Evolutionary conservation across 2,329 filamentous ascomycete genomes (phyloP).

Genomic region (Xylariaceae sp.): DNA sequence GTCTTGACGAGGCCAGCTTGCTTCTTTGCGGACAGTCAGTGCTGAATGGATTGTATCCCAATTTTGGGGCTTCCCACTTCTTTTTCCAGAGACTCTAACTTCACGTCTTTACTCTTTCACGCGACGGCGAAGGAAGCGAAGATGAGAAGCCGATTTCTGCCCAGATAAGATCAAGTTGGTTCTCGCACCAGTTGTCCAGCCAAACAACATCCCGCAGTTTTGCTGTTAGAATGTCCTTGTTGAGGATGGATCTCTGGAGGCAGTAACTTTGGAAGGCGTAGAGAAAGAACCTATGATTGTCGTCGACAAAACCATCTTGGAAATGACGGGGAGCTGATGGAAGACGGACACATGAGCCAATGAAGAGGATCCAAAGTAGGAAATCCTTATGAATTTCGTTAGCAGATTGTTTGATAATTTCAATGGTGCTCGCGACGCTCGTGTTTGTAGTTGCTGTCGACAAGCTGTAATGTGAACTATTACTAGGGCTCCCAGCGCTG

Average conservation of each 20-base stretch:
- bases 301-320: slow-evolving; percentile 15
- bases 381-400: slow-evolving; percentile 28
- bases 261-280: slow-evolving; percentile 27
- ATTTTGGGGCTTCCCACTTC: no score
- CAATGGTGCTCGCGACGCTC: slow-evolving; percentile 7
- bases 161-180: slow-evolving; percentile 29
- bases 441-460: slow-evolving; percentile 14
- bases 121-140: no score
- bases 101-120: neutral
- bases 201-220: slow-evolving; percentile 28
- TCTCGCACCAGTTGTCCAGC: slow-evolving; percentile 31
- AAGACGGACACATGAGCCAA: slow-evolving; percentile 30
- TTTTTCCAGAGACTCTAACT: no score
- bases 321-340: slow-evolving; percentile 13
- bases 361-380: slow-evolving; percentile 31
- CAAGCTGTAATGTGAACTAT: slow-evolving; percentile 15
- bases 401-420: slow-evolving; percentile 6
- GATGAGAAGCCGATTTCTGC: slow-evolving; percentile 20
- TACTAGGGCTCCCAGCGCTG: slow-evolving; percentile 11
- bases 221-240: slow-evolving; percentile 20
- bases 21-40: no score
- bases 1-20: no score
- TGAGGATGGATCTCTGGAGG: slow-evolving; percentile 21
- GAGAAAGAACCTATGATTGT: slow-evolving; percentile 30
- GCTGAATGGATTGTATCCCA: no score